Base-by-base conservation (phyloP, 495 filamentous ascomycete species). In the Neurospora tetraspora region DNA sequence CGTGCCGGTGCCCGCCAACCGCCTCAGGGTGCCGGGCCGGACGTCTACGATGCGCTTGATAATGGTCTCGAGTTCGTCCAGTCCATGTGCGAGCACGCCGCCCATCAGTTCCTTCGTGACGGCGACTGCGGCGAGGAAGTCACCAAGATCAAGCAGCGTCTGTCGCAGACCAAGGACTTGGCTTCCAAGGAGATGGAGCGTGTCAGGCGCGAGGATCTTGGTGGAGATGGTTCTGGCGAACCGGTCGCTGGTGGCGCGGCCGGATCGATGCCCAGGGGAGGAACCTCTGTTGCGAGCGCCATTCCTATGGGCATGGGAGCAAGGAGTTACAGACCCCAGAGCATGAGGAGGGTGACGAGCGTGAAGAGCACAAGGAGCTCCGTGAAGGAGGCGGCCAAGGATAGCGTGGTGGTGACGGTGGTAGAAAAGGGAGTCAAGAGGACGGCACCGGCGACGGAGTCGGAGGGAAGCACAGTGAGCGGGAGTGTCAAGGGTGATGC, bases 21-120 rank as follows among this genome's bases (percentile, higher is more conserved):
- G 59, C 39, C 16, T 68, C 23, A 74, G 42, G 12, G 10, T 16
- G 76, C 75, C 65, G 40, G 75, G 43, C 76, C 77, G n/a, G 86
- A 87, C 71, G 80, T 88, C 12, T 95, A 91, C 80, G 92, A 96
- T 76, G 83, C 87, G 59, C 83, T 92, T 1, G 94, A 96, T 76
- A 90, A 89, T 77, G 87, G 89, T 2, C 84, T 97, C 69, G 93
- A 97, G 77, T 86, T 88, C 70, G 91, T 91, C 14, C 92, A 97
- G 77, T 87, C 85, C 68, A 87, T 93, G 76, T 96, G 92, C 80
- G 94, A 97, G 81, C 88, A 89, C 70, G 94, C 89, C 16, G 94
- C 94, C 2, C 94, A 95, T 79, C 92, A 96, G 78, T 93, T 96
- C 72, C 85, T 97, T 14, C 88, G 94, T 27, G 89, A 92, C 70